Evolutionary conservation across 768 basidiomycete species (phyloP), one percentile per base, ranked within the genome.

Genomic region (Amanita subjunquillea): DNA sequence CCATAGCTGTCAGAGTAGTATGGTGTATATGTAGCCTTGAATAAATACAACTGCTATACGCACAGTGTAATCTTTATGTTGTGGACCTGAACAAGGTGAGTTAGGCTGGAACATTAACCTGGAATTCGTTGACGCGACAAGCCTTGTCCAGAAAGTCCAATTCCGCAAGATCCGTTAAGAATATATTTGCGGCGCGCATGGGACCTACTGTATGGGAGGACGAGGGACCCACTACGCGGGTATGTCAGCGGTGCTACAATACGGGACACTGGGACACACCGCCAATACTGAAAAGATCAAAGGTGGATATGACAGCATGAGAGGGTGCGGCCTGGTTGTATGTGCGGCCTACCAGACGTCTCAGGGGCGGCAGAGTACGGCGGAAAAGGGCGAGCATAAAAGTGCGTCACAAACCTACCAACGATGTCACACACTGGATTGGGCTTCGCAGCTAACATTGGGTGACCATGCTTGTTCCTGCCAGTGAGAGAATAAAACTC

Each of bases 271-370:
- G 45, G 34, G 13, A 65, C 80, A 57, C 58, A 85, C 87, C 88
- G 54, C 92, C 92, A 56, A 94, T 87, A 60, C 85, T 88, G 72
- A 95, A 94, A 49, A 95, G 72, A 66, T 96, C 93, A 62, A 94
- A 95, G 0, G 92, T 83, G 1, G 89, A 91, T 50, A 95, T 93
- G 57, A 94, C 92, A 4, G 92, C 92, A 72, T 93, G 91, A 46
- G 55, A 54, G 50, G 37, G 25, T 22, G 29, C 44, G 25, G 15
- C 29, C 6, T 46, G 37, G 54, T 39, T 42, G 22, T 42, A 42
- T 23, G 41, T 22, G 22, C 41, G 41, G 41, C n/a, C 34, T 34
- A 12, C 34, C 34, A 34, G 34, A 13, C 34, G 13, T 10, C 34
- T 12, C 34, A 34, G 34, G 13, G 13, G 34, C 34, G 34, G 34